A percentile compares a stretch with the other conserved stretches of the same genome.
Evolutionary conservation across 441 rosid species (phyloP).

Genomic region (Omphalea diandra): DNA sequence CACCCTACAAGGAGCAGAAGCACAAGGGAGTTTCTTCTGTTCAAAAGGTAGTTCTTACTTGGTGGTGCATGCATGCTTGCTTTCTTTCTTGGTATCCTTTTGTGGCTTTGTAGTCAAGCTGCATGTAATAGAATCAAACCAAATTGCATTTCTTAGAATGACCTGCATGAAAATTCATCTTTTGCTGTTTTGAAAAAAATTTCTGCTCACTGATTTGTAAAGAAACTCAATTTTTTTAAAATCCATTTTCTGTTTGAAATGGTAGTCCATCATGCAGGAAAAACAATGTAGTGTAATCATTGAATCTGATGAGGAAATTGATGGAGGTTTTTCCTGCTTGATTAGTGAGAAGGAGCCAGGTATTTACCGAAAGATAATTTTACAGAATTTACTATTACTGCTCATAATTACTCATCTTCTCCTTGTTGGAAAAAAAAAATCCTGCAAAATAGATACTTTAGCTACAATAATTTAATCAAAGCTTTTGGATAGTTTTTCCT

Average conservation of each 20-base stretch:
- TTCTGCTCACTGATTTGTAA: background rate
- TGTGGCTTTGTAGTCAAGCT: conserved; percentile 8
- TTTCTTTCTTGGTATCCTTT: background rate
- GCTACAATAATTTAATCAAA: background rate
- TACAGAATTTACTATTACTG: background rate
- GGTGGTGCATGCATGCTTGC: background rate
- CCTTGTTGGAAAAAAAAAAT: background rate
- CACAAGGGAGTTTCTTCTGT: conserved; percentile 26
- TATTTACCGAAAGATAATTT: conserved; percentile 21
- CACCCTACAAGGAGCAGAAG: conserved; percentile 25
- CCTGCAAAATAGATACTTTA: background rate
- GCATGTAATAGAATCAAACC: background rate
- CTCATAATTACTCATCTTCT: background rate
- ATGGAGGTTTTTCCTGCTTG: conserved; percentile 74
- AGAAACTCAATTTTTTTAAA: background rate
- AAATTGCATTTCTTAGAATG: conserved; percentile 6
- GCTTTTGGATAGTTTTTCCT: background rate
- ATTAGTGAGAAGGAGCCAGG: conserved; percentile 56
- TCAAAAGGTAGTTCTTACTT: conserved; percentile 37
- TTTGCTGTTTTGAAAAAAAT: background rate
- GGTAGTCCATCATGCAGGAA: conserved; percentile 40
- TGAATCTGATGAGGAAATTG: conserved; percentile 85
- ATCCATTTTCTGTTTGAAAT: conserved; percentile 8
- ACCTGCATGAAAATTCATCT: no score
- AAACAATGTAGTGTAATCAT: conserved; percentile 38